Percentiles rank a stretch among this genome's conserved stretches.
These are phyloP conservation scores for Amanita rimosa DNA, from an alignment of 768 basidiomycete genomes.

Conservation along the genomic window DNA sequence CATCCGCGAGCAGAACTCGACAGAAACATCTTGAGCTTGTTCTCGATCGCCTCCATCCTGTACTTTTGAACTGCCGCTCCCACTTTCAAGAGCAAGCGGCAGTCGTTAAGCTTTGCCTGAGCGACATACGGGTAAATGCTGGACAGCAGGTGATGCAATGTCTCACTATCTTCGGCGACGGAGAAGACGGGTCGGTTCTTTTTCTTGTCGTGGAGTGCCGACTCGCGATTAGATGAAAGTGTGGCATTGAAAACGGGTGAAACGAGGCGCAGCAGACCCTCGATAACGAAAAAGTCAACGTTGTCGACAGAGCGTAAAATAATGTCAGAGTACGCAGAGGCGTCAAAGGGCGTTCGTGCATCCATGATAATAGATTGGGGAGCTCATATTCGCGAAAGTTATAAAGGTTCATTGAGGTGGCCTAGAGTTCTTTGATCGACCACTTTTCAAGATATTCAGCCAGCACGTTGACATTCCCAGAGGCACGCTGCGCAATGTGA, in stretches of 20 bases:
- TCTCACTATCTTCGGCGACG: conserved; percentile 9
- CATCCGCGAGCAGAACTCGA: background rate
- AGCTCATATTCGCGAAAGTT: background rate
- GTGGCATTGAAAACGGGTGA: conserved; percentile 21
- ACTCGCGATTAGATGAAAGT: conserved; percentile 14
- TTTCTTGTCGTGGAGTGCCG: background rate
- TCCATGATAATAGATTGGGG: background rate
- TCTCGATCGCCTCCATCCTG: background rate
- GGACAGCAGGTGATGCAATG: conserved; percentile 6
- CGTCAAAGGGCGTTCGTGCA: background rate
- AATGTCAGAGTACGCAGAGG: conserved; percentile 10
- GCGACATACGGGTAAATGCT: conserved; percentile 2
- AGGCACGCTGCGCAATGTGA: too few relatives aligned
- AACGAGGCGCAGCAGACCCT: conserved; percentile 16
- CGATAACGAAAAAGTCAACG: conserved; percentile 19
- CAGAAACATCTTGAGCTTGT: background rate
- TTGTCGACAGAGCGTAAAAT: conserved; percentile 17
- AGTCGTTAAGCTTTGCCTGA: background rate
- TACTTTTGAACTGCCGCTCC: background rate
- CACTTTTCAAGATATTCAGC: too few relatives aligned
- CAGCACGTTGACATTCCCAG: too few relatives aligned
- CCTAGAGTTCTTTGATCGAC: background rate
- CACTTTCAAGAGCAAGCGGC: conserved; percentile 1
- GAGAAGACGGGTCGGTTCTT: conserved; percentile 5
- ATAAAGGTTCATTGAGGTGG: background rate